These are phyloP conservation scores for Medicago lupulina DNA, from an alignment of 306 rosid species.

Conservation along the genomic window DNA sequence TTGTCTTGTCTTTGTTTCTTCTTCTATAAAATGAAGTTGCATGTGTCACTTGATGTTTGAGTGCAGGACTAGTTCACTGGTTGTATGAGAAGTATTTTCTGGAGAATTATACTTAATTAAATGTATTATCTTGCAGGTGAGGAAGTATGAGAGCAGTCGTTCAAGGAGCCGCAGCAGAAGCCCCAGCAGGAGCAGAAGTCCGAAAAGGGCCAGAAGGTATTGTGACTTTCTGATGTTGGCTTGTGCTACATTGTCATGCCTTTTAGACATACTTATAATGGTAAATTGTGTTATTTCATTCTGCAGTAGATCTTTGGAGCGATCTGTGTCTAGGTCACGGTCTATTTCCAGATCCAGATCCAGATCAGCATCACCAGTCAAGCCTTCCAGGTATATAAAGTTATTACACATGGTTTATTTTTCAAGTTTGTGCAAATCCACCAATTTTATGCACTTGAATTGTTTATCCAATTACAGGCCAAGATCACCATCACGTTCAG, in stretches of 20 bases:
- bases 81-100: conserved; percentile 17
- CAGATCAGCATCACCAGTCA: conserved; percentile 86
- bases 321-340: conserved; percentile 81
- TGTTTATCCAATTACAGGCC: conserved; percentile 47
- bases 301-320: conserved; percentile 76
- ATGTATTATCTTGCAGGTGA: conserved; percentile 66
- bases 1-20: background rate
- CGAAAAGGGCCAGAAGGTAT: conserved; percentile 73
- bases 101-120: background rate
- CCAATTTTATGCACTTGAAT: conserved; percentile 5
- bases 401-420: background rate
- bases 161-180: conserved; percentile 89
- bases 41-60: background rate
- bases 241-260: background rate
- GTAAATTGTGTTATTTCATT: background rate
- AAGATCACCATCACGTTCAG: conserved; percentile 64
- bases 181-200: conserved; percentile 76
- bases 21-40: background rate
- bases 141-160: conserved; percentile 73
- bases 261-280: background rate
- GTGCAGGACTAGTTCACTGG: background rate
- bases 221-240: background rate
- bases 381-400: conserved; percentile 69
- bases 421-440: background rate
- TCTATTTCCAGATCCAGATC: conserved; percentile 82